Conservation (phyloP, 441 rosid genomes). For the Adansonia gregorii region DNA sequence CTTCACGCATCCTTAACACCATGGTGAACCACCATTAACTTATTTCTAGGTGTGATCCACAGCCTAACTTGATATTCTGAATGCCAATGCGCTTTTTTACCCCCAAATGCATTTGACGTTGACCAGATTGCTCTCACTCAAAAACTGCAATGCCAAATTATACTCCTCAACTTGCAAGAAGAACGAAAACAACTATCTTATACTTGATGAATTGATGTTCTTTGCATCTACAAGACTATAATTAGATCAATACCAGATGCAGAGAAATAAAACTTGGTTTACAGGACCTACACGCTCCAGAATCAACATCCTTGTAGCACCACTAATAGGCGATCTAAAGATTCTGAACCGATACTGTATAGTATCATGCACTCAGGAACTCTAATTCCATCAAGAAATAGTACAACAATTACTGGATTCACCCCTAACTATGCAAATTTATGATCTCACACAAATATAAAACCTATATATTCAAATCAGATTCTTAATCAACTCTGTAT, state of each 20-base stretch:
- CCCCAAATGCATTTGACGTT: background rate
- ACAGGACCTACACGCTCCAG: background rate
- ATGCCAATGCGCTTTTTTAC: background rate
- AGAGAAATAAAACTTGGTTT: background rate
- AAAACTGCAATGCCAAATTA: background rate
- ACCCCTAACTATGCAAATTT: background rate
- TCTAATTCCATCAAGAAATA: background rate
- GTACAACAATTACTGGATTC: background rate
- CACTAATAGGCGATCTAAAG: background rate
- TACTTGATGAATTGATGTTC: background rate
- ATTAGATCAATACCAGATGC: background rate
- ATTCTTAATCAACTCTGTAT: conserved; percentile 11
- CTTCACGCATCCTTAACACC: background rate
- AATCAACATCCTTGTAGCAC: background rate
- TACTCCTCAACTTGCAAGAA: conserved; percentile 6
- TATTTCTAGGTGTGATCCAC: background rate
- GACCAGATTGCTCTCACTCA: conserved; percentile 9
- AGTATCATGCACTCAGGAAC: background rate
- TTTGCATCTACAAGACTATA: background rate
- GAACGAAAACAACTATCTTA: conserved; percentile 4
- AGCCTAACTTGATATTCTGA: conserved; percentile 7
- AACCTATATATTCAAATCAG: conserved; percentile 4
- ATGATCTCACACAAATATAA: background rate
- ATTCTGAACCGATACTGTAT: background rate
- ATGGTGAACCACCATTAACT: conserved; percentile 1